Evolutionary conservation across 2,329 filamentous ascomycete species (phyloP).

Genomic region (Cytospora piceae): DNA sequence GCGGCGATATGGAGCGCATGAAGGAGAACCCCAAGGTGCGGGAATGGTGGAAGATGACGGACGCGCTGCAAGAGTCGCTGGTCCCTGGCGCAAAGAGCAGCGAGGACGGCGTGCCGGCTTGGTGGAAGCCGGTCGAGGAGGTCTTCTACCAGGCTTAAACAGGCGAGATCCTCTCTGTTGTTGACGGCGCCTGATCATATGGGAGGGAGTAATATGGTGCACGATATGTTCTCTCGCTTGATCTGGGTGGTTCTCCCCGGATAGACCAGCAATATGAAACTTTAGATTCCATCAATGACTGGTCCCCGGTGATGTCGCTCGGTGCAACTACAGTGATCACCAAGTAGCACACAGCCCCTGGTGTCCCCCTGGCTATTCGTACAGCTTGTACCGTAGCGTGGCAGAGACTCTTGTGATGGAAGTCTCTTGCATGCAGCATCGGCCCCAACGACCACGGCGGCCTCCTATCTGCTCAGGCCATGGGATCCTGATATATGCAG

Average conservation of each 20-base stretch:
- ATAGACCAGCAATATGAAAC: not conserved
- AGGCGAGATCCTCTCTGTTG: not conserved
- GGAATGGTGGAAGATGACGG: constrained; percentile 83
- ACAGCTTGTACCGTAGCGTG: not conserved
- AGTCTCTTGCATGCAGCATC: too few species aligned
- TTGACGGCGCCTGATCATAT: not conserved
- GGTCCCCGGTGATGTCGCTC: not conserved
- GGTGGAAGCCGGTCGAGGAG: constrained; percentile 73
- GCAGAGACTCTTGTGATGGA: not conserved
- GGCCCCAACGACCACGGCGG: too few species aligned
- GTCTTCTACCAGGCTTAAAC: constrained; percentile 63
- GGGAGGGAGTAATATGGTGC: not conserved
- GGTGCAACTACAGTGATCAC: not conserved
- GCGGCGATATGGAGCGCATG: constrained; percentile 78
- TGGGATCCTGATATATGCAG: too few species aligned
- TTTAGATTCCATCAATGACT: not conserved
- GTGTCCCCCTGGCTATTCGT: not conserved
- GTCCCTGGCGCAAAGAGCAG: constrained; percentile 63
- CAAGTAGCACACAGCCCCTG: not conserved
- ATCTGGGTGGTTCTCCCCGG: not conserved
- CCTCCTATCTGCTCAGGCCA: too few species aligned
- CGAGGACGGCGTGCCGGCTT: constrained; percentile 61
- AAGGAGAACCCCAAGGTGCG: constrained; percentile 71
- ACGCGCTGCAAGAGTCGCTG: constrained; percentile 70
- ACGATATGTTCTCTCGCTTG: not conserved